Percentiles rank a stretch among this genome's conserved stretches.
Conservation (phyloP, 108 stramenopile species). For the Cyclotella atomus region DNA sequence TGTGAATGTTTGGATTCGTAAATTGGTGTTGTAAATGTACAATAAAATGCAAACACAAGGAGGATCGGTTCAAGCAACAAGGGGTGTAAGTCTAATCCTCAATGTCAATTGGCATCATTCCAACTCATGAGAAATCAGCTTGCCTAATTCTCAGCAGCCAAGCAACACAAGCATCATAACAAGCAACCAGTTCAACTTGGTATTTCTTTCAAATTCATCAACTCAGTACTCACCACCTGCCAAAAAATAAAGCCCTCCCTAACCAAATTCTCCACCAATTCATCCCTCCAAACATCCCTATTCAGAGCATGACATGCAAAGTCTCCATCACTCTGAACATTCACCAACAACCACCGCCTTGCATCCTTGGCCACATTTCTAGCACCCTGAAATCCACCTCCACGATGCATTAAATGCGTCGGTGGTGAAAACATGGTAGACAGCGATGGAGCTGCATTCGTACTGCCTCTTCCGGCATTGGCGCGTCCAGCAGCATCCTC, state of each 20-base stretch:
- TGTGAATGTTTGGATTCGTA: background rate
- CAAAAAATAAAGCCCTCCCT: conserved; percentile 94
- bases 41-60: too few species aligned
- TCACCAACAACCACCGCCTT: conserved; percentile 91
- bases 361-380: conserved; percentile 82
- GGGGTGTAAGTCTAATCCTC: too few species aligned
- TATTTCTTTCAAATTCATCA: background rate
- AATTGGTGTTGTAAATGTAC: background rate
- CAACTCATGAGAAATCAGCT: background rate
- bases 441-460: conserved; percentile 37
- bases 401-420: conserved; percentile 68
- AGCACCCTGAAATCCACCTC: conserved; percentile 86
- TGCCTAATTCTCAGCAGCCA: background rate
- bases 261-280: conserved; percentile 93
- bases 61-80: too few species aligned
- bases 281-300: conserved; percentile 96
- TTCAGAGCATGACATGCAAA: conserved; percentile 94
- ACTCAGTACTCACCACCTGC: conserved; percentile 71
- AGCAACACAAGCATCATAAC: background rate
- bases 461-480: background rate
- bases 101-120: too few species aligned
- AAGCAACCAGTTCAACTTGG: background rate
- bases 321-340: conserved; percentile 86
- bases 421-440: conserved; percentile 85
- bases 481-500: conserved; percentile 7